Conservation (phyloP, 1,284 basidiomycete species). For the Tilletia caries region DNA sequence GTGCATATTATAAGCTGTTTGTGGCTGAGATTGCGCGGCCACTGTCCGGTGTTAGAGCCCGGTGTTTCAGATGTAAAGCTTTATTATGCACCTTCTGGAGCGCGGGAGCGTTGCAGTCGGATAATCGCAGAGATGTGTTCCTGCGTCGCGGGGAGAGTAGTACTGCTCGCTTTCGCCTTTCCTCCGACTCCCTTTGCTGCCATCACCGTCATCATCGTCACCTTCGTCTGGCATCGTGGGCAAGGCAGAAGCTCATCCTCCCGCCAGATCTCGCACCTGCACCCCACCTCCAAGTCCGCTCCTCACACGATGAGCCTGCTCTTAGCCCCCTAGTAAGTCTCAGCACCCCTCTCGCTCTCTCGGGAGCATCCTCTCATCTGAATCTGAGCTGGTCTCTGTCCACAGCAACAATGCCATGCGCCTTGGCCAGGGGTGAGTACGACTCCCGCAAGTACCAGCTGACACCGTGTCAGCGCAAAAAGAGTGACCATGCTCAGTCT, state of each 20-base stretch:
- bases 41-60: no score
- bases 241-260: no score
- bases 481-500: not conserved
- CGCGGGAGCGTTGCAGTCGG: no score
- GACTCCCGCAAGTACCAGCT: no score
- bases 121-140: no score
- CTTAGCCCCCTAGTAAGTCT: conserved; percentile 12
- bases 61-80: no score
- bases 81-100: no score
- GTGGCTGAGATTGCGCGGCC: no score
- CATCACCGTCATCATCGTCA: not conserved
- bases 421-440: conserved; percentile 12
- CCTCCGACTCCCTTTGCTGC: no score
- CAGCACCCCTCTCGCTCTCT: not conserved
- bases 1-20: no score
- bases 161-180: no score
- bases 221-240: not conserved
- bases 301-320: not conserved
- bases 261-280: not conserved
- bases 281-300: not conserved
- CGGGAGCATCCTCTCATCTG: not conserved
- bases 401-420: conserved; percentile 16
- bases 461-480: not conserved
- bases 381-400: not conserved
- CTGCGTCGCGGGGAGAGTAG: no score